Evolutionary conservation across 805 yeast genomes (phyloP).

Genomic region (Candida tammaniensis): DNA sequence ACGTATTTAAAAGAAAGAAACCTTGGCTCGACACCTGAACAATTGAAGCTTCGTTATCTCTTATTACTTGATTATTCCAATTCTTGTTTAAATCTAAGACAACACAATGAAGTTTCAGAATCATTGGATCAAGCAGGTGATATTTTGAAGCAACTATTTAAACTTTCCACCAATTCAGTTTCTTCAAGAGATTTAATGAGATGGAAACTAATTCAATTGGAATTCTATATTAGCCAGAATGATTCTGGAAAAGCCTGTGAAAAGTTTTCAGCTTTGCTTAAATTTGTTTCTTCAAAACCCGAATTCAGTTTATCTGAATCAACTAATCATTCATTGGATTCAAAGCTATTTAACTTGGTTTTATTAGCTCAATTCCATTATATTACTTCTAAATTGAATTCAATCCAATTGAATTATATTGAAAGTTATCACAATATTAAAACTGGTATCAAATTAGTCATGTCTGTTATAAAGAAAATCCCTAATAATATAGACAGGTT

Average conservation of each 20-base stretch:
- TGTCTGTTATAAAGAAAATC: slow-evolving; percentile 47
- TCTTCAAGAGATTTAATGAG: slow-evolving; percentile 15
- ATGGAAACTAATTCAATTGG: slow-evolving; percentile 31
- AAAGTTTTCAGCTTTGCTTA: slow-evolving; percentile 21
- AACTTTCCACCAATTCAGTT: background rate
- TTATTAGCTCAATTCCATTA: slow-evolving; percentile 35
- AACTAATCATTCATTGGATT: slow-evolving; percentile 2
- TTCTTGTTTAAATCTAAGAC: background rate
- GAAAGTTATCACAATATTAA: slow-evolving; percentile 41
- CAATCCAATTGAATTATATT: slow-evolving; percentile 16
- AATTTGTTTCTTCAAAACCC: slow-evolving; percentile 22
- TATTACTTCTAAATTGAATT: slow-evolving; percentile 24
- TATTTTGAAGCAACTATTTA: slow-evolving; percentile 2
- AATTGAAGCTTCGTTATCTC: too few relatives aligned
- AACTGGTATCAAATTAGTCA: slow-evolving; percentile 48
- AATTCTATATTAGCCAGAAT: slow-evolving; percentile 19
- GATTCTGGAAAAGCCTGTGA: slow-evolving; percentile 17
- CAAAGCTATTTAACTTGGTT: slow-evolving; percentile 25
- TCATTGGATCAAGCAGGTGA: slow-evolving; percentile 1
- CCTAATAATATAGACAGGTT: background rate
- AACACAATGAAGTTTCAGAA: background rate
- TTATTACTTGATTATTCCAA: background rate
- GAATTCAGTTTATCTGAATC: slow-evolving; percentile 18
- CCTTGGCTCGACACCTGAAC: too few relatives aligned
- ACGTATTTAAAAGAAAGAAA: too few relatives aligned